Conservation (phyloP, 441 rosid genomes). For the Brassica balearica region DNA sequence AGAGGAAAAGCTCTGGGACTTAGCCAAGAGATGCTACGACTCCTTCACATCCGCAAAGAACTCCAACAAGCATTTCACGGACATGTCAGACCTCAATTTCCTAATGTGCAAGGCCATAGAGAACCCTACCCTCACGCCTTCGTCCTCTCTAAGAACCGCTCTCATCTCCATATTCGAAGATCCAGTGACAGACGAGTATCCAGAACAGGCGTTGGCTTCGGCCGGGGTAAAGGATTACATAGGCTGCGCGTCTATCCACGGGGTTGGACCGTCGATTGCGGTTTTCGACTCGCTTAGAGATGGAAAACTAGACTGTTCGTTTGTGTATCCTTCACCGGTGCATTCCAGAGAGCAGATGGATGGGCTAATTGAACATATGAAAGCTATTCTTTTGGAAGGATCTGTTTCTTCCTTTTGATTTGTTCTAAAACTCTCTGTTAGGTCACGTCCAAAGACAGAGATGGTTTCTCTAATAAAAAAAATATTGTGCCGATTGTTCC, state of each 20-base stretch:
- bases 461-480: neutral
- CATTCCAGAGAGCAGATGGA: conserved; percentile 87
- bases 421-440: conserved; percentile 18
- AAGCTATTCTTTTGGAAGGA: conserved; percentile 59
- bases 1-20: conserved; percentile 70
- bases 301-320: conserved; percentile 66
- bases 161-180: conserved; percentile 83
- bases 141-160: conserved; percentile 73
- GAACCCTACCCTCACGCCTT: conserved; percentile 76
- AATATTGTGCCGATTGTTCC: neutral
- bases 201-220: conserved; percentile 33
- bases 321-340: conserved; percentile 83
- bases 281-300: conserved; percentile 76
- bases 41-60: conserved; percentile 61
- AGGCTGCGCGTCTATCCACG: conserved; percentile 82
- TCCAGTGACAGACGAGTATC: conserved; percentile 52
- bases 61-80: conserved; percentile 76
- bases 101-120: conserved; percentile 89
- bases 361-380: conserved; percentile 60
- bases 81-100: conserved; percentile 84
- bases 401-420: conserved; percentile 35
- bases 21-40: conserved; percentile 63
- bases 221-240: conserved; percentile 65
- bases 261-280: conserved; percentile 77
- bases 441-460: neutral